A percentile compares a stretch with the other conserved stretches of the same genome.
Evolutionary conservation across 495 filamentous ascomycete species (phyloP).

Genomic region (Mycothermus thermophilus): DNA sequence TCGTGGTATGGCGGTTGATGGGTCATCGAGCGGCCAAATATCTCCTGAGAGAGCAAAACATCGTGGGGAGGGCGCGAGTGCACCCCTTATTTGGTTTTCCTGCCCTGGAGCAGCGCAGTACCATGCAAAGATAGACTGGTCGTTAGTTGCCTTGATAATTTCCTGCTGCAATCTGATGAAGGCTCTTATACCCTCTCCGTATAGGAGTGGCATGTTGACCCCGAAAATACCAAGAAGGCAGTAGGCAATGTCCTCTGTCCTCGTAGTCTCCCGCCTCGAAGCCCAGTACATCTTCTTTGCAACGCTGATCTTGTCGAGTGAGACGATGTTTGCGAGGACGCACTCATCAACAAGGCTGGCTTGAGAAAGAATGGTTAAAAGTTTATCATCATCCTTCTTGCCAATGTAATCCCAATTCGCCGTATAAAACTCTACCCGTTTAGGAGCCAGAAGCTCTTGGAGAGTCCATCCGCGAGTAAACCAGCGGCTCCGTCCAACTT

Average conservation of each 20-base stretch:
- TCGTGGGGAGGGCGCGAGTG: background rate
- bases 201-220: constrained; percentile 21
- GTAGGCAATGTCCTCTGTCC: constrained; percentile 23
- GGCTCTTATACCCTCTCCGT: constrained; percentile 22
- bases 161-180: constrained; percentile 19
- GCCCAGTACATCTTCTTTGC: constrained; percentile 22
- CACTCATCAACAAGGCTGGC: background rate
- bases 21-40: background rate
- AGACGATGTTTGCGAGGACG: background rate
- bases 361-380: background rate
- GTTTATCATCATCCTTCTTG: background rate
- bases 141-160: constrained; percentile 9
- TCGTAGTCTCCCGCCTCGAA: constrained; percentile 14
- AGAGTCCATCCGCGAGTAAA: constrained; percentile 26
- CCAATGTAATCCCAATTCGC: constrained; percentile 9
- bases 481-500: constrained; percentile 12
- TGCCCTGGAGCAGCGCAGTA: background rate
- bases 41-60: background rate
- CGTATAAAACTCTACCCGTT: constrained; percentile 10
- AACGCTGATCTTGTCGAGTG: background rate
- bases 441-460: constrained; percentile 19
- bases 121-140: constrained; percentile 23
- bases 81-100: background rate
- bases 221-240: constrained; percentile 24
- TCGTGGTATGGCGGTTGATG: background rate